Evolutionary conservation across 176 grass and related monocot genomes (phyloP), one percentile per base, ranked within the genome.

Genomic region (Aegilops longissima): DNA sequence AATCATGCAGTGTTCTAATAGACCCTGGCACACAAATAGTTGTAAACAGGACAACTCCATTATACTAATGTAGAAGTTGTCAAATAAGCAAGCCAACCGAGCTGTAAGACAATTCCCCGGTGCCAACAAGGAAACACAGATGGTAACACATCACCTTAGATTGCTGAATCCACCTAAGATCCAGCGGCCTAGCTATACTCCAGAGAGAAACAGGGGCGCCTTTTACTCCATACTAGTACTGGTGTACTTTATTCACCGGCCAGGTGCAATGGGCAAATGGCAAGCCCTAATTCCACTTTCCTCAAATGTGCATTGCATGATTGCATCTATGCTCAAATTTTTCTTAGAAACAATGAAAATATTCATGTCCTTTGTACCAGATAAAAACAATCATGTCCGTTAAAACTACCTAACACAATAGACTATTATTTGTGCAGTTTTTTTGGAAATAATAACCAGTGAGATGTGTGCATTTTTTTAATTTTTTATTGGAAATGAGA

Each of bases 1-100:
- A 24, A 40, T 66, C 56, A 84, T 31, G 61, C 54, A 67, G 61
- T 3, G 40, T 31, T 42, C 12, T 33, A 84, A 67, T 88, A 79
- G 39, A 81, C 56, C 45, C 25, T 35, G 11, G 10, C 2, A 4
- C 10, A 30, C 56, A 89, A 84, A 84, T 38, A 63, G 30, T 73
- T 73, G 21, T 73, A 54, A 79, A 84, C 51, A 72, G 18, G 33
- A 35, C 49, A 72, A 5, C 39, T 78, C n/a, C 38, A 70, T 27
- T 18, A 70, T 36, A 47, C 44, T 47, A 8, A 31, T 58, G 24
- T 9, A 40, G 20, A 69, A 67, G 40, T 73, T 76, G 85, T 80
- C 11, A 27, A 17, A n/a, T 5, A 42, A 67, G 58, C 59, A 49
- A 31, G 2, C 20, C 8, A 70, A 72, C 21, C 63, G 16, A 83